Evolutionary conservation across 768 basidiomycete species (phyloP).

Genomic region (Tubosaeta brunneosetosa): DNA sequence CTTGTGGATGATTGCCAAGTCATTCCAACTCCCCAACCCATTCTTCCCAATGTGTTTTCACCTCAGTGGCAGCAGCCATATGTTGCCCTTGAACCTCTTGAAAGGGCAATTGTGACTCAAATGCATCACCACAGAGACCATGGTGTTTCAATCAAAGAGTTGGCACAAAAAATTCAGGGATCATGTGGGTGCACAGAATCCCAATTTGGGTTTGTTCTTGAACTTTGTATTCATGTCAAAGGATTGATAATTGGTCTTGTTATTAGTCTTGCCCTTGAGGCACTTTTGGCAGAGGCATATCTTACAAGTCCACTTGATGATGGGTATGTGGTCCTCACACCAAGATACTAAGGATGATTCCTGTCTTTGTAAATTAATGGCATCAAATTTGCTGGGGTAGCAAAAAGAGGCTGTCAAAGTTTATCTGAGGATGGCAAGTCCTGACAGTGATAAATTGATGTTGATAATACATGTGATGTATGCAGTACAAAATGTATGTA

Average conservation of each 20-base stretch:
- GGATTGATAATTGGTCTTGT: background rate
- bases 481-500: slow-evolving; percentile 19
- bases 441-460: background rate
- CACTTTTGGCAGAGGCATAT: slow-evolving; percentile 25
- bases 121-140: slow-evolving; percentile 3
- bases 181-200: slow-evolving; percentile 11
- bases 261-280: slow-evolving; percentile 18
- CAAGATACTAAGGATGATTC: slow-evolving; percentile 14
- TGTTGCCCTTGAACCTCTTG: slow-evolving; percentile 14
- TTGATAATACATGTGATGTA: slow-evolving; percentile 12
- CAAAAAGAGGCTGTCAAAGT: background rate
- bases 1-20: background rate
- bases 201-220: slow-evolving; percentile 19
- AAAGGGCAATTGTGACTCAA: slow-evolving; percentile 17
- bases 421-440: background rate
- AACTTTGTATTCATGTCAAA: background rate
- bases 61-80: slow-evolving; percentile 20
- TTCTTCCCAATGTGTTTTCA: slow-evolving; percentile 15
- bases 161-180: slow-evolving; percentile 11
- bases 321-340: slow-evolving; percentile 26
- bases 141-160: slow-evolving; percentile 8
- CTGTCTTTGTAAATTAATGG: background rate
- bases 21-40: background rate
- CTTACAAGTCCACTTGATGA: slow-evolving; percentile 30
- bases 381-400: background rate